Conservation (phyloP, 805 yeast genomes). For the Isabelozyma rhagii region DNA sequence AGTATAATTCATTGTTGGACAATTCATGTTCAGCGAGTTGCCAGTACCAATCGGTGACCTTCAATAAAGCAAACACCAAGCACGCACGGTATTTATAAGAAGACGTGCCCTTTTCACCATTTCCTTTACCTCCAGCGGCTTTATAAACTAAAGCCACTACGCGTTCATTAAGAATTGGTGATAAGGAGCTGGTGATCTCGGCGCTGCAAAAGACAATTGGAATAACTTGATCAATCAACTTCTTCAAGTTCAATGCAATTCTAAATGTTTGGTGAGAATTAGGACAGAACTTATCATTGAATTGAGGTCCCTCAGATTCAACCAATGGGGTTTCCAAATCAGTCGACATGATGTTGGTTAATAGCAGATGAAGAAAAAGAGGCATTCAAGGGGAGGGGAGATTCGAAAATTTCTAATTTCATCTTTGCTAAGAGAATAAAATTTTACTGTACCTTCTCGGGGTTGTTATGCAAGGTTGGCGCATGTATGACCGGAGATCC, state of each 20-base stretch:
- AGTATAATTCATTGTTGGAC: constrained; percentile 63
- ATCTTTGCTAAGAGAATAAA: too few relatives aligned
- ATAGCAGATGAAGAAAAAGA: too few relatives aligned
- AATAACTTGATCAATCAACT: constrained; percentile 65
- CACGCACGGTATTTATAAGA: constrained; percentile 64
- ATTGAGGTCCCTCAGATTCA: background rate
- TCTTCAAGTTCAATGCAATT: constrained; percentile 70
- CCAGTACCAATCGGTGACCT: constrained; percentile 78
- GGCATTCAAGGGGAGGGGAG: too few relatives aligned
- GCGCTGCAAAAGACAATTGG: constrained; percentile 59
- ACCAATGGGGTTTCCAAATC: background rate
- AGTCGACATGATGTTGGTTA: background rate
- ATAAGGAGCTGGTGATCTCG: constrained; percentile 52
- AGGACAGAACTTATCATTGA: constrained; percentile 37
- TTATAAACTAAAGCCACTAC: constrained; percentile 59
- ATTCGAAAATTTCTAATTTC: too few relatives aligned
- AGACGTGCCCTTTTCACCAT: constrained; percentile 51
- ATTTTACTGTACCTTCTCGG: too few relatives aligned
- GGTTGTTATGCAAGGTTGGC: too few relatives aligned
- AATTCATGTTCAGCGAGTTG: constrained; percentile 56
- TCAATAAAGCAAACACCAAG: constrained; percentile 65
- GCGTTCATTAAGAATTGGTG: constrained; percentile 55
- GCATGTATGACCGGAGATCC: too few relatives aligned
- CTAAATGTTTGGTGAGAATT: constrained; percentile 65
- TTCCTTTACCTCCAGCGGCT: constrained; percentile 81